Evolutionary conservation across 2,329 filamentous ascomycete species (phyloP).

Genomic region (Biscogniauxia sp.): DNA sequence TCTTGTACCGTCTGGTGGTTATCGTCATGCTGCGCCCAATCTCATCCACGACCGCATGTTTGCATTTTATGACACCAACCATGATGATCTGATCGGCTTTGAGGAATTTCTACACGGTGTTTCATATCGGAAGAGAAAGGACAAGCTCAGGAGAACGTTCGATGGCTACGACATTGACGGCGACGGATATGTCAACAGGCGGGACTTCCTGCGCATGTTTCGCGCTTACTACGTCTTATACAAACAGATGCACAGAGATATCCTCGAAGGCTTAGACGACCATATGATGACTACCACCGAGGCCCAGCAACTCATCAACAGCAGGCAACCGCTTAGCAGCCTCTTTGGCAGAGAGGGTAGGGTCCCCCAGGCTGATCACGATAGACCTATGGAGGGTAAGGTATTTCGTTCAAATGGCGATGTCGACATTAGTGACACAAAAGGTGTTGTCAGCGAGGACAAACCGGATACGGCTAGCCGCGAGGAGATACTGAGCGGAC

Average conservation of each 20-base stretch:
- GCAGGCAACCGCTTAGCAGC: conserved; percentile 72
- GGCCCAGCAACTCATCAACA: conserved; percentile 71
- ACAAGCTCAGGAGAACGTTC: conserved; percentile 73
- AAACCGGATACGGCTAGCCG: conserved; percentile 59
- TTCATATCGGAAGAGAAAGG: conserved; percentile 65
- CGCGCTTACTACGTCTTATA: conserved; percentile 88
- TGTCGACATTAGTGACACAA: conserved; percentile 59
- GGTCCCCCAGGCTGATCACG: conserved; percentile 61
- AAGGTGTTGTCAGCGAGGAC: conserved; percentile 57
- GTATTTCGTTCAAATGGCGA: conserved; percentile 61
- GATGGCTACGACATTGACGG: conserved; percentile 87
- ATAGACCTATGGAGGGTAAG: conserved; percentile 66
- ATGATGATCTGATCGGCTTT: conserved; percentile 85
- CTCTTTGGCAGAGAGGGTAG: conserved; percentile 70
- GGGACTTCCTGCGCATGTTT: conserved; percentile 89
- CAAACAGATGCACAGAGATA: conserved; percentile 84
- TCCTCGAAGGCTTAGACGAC: conserved; percentile 73
- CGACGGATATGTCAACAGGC: conserved; percentile 80
- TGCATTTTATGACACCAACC: conserved; percentile 89
- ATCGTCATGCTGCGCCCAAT: conserved; percentile 75
- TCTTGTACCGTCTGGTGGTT: conserved; percentile 80
- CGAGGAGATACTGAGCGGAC: conserved; percentile 56
- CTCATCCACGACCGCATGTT: conserved; percentile 96
- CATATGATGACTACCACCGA: conserved; percentile 74
- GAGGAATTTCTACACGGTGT: conserved; percentile 86